Conservation (phyloP, 1,284 basidiomycete genomes). For the Marasmius fiardii region DNA sequence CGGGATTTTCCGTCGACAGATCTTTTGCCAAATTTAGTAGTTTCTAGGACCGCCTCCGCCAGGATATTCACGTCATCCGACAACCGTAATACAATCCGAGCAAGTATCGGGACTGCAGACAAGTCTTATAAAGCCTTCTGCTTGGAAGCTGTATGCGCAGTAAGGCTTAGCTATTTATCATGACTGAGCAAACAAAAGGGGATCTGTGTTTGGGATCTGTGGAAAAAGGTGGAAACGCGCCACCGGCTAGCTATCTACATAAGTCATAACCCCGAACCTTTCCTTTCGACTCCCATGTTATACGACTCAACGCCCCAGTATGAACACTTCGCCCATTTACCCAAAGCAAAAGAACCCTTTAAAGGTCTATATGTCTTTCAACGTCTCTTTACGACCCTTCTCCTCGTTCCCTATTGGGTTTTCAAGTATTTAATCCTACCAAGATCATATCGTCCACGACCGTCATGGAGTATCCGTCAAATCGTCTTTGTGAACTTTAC, state of each 20-base stretch:
- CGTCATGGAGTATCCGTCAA: constrained; percentile 45
- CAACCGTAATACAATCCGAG: no score
- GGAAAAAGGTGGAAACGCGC: no score
- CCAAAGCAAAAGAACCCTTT: constrained; percentile 41
- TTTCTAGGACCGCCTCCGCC: no score
- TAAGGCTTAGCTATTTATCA: not conserved
- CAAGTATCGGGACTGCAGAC: not conserved
- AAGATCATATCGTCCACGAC: constrained; percentile 37
- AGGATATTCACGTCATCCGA: no score
- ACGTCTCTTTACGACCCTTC: constrained; percentile 41
- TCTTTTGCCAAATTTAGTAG: no score
- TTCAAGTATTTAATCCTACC: constrained; percentile 38
- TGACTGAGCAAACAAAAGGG: no score
- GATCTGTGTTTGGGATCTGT: no score
- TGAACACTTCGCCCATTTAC: constrained; percentile 34
- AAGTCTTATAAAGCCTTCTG: not conserved
- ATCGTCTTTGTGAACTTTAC: constrained; percentile 48
- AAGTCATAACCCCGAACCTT: no score
- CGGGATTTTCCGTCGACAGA: no score
- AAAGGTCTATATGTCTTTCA: constrained; percentile 45
- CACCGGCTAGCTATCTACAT: no score
- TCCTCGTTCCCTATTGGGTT: constrained; percentile 42
- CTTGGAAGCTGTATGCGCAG: not conserved
- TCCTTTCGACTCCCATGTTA: constrained; percentile 15
- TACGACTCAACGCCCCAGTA: constrained; percentile 31